Percentiles rank a stretch among this genome's conserved stretches.
phyloP scores from a whole-genome alignment of 305 asterid species.

The Lippia alba region DNA sequence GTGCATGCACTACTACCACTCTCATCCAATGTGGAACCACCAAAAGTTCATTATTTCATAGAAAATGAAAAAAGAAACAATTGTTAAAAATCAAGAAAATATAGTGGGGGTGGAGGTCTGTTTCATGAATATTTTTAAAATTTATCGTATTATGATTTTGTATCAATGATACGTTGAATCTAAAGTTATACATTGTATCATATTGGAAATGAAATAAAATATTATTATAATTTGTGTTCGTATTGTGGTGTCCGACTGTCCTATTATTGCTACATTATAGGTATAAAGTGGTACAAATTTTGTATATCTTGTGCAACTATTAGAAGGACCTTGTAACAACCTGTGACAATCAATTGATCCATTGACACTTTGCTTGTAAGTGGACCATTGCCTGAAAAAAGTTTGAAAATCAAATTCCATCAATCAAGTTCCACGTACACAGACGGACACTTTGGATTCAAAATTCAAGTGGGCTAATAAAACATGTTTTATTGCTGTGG shows the following conservation, averaged over 20 bases:
- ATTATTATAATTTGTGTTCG: too few relatives aligned
- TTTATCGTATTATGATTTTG: too few relatives aligned
- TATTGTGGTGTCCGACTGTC: too few relatives aligned
- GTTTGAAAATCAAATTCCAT: slow-evolving; percentile 27
- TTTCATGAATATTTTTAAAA: too few relatives aligned
- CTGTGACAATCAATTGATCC: slow-evolving; percentile 8
- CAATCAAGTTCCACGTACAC: slow-evolving; percentile 30
- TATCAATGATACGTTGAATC: too few relatives aligned
- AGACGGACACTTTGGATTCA: slow-evolving; percentile 24
- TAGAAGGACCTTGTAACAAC: not conserved
- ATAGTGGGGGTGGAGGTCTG: too few relatives aligned
- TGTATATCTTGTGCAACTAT: not conserved
- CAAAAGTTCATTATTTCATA: slow-evolving; percentile 4
- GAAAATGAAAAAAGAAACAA: not conserved
- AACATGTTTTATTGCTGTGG: slow-evolving; percentile 33
- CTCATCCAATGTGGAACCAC: not conserved
- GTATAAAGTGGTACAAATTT: too few relatives aligned
- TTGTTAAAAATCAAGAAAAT: too few relatives aligned
- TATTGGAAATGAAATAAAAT: too few relatives aligned
- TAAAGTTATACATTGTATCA: too few relatives aligned
- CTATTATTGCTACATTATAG: too few relatives aligned
- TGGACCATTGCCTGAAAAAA: slow-evolving; percentile 34
- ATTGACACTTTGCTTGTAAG: slow-evolving; percentile 23
- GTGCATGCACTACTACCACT: slow-evolving; percentile 40
- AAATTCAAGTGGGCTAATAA: not conserved